Evolutionary conservation across 1,139 yeast species (phyloP), one percentile per base, ranked within the genome.

Genomic region (Scheffersomyces cryptocercus): DNA sequence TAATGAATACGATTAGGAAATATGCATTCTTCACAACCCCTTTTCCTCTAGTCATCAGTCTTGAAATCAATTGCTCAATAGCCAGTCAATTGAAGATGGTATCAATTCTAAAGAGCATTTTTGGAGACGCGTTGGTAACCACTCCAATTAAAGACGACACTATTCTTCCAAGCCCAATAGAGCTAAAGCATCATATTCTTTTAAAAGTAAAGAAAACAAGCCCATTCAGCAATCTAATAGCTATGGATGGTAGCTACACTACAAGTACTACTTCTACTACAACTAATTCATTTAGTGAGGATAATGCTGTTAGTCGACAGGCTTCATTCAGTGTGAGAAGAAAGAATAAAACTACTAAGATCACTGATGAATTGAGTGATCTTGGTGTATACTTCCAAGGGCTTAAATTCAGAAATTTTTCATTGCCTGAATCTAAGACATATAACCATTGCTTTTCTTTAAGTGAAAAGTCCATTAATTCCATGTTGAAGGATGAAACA

Each of bases 1-100:
- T 91, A 1, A 65, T 90, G 11, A 79, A 76, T 38, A 80, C 90
- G 0, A 80, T 93, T 10, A 78, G 84, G 50, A 85, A 88, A 59
- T 89, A 88, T 64, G 96, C 96, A 0, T 95, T 95, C 62, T 81
- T 87, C 14, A 71, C 89, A 0, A 80, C 96, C 0, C 91, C 95
- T 0, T 84, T 75, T 47, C 99, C 99, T 0, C 68, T 95, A 38
- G 85, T 93, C 14, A 59, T 95, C n/a, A 90, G 97, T 9, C 72
- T 95, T 29, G 99, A 95, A 59, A 77, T 89, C 1, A 87, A 86
- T 54, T 93, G 99, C 63, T 79, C 79, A 8, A 54, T 69, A 0
- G 79, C 73, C 20, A 84, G 83, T 50, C 99, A 95, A 61, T 47
- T 63, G 11, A 73, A 73, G 36, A 81, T 86, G 44, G 81, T 75